Percentiles rank a stretch among this genome's conserved stretches.
phyloP scores from a whole-genome alignment of 148 eudicot species.

The Linanthus parryae region DNA sequence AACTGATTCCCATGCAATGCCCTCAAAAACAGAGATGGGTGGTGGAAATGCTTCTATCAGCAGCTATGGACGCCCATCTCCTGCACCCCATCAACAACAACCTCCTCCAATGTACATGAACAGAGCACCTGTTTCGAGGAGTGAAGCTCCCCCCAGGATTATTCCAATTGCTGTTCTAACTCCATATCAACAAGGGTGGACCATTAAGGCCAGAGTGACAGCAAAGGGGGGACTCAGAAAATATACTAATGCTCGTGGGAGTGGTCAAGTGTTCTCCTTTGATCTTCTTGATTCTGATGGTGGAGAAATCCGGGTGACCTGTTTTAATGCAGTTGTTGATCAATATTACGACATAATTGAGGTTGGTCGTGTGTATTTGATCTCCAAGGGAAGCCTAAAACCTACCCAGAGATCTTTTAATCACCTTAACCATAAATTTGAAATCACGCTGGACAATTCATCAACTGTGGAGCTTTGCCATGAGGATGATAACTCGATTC shows the following conservation, averaged over 20 bases:
- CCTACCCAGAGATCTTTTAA: constrained; percentile 79
- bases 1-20: constrained; percentile 21
- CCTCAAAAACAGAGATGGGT: constrained; percentile 27
- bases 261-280: constrained; percentile 86
- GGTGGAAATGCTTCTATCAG: constrained; percentile 29
- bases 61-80: constrained; percentile 47
- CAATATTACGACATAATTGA: constrained; percentile 68
- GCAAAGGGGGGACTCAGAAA: constrained; percentile 66
- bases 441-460: constrained; percentile 56
- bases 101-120: constrained; percentile 63
- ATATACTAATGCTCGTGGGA: constrained; percentile 70
- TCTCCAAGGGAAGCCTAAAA: constrained; percentile 73
- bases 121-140: constrained; percentile 70
- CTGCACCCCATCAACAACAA: constrained; percentile 47
- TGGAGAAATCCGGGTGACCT: constrained; percentile 86
- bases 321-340: constrained; percentile 91
- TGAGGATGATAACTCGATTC: constrained; percentile 69
- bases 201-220: constrained; percentile 94
- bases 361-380: constrained; percentile 63
- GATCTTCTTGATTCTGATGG: constrained; percentile 94
- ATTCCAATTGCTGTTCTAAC: constrained; percentile 78
- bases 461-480: constrained; percentile 69
- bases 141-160: constrained; percentile 79
- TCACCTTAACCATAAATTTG: constrained; percentile 76
- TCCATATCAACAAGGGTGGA: constrained; percentile 90